Conservation (phyloP, 2,329 filamentous ascomycete species). For the Penicillium sp. region DNA sequence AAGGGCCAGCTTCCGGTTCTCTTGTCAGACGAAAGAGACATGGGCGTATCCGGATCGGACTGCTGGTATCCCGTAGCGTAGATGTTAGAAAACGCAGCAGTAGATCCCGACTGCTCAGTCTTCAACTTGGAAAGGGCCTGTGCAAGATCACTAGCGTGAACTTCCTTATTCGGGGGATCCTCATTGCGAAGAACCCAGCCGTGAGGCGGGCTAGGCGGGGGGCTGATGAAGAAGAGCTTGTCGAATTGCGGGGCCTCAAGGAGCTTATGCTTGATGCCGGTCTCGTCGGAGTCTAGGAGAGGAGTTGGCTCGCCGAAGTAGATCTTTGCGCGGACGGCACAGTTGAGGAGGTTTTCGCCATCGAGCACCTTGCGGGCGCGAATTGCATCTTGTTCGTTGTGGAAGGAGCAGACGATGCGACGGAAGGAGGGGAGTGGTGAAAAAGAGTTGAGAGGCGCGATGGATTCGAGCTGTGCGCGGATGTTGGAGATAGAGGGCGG, state of each 20-base stretch:
- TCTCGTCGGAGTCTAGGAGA: conserved; percentile 37
- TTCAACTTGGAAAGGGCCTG: conserved; percentile 59
- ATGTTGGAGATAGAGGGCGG: conserved; percentile 49
- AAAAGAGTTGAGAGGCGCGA: conserved; percentile 55
- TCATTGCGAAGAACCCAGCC: conserved; percentile 69
- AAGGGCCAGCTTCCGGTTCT: conserved; percentile 39
- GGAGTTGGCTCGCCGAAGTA: conserved; percentile 61
- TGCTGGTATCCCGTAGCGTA: conserved; percentile 4
- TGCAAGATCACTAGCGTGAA: conserved; percentile 66
- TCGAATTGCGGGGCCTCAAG: conserved; percentile 62
- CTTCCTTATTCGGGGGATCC: conserved; percentile 68
- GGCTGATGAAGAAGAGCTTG: conserved; percentile 70
- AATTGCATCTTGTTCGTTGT: conserved; percentile 48
- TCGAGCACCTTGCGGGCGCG: conserved; percentile 51
- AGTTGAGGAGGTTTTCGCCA: conserved; percentile 38
- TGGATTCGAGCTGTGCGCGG: conserved; percentile 46
- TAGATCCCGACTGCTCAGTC: conserved; percentile 28
- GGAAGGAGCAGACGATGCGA: conserved; percentile 57
- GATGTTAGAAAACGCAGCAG: neutral
- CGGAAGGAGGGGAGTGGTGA: conserved; percentile 56
- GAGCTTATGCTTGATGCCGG: conserved; percentile 50
- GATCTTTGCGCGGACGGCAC: conserved; percentile 45
- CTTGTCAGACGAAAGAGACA: conserved; percentile 41
- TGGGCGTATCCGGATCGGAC: conserved; percentile 39
- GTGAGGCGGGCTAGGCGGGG: conserved; percentile 66